Percentiles rank a stretch among this genome's conserved stretches.
Conservation (phyloP, 192 early-diverging fungal species). For the Chytriomyces sp. region DNA sequence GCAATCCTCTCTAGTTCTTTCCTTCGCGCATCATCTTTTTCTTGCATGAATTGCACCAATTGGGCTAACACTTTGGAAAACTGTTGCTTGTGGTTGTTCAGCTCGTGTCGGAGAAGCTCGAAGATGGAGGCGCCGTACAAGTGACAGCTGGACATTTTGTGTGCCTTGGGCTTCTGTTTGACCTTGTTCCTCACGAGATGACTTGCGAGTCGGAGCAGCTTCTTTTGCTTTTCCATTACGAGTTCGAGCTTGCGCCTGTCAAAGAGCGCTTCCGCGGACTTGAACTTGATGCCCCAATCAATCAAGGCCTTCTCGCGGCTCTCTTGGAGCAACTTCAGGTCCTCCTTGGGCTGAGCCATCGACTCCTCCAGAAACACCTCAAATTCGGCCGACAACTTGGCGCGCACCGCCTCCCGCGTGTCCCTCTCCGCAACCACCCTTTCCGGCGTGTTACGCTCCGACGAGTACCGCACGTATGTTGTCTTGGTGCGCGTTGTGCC, state of each 20-base stretch:
- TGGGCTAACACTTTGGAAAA: slow-evolving; percentile 1
- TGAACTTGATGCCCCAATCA: slow-evolving; percentile 28
- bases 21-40: not conserved
- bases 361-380: not conserved
- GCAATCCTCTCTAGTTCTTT: slow-evolving; percentile 9
- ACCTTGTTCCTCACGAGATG: not conserved
- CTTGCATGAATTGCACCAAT: not conserved
- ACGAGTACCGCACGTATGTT: not conserved
- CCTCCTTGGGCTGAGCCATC: not conserved
- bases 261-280: slow-evolving; percentile 1
- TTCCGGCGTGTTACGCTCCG: not conserved
- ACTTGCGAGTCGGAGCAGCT: not conserved
- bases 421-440: not conserved
- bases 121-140: not conserved
- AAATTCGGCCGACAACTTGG: slow-evolving; percentile 6
- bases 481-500: not conserved
- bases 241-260: not conserved
- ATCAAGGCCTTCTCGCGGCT: not conserved
- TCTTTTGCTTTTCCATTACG: slow-evolving; percentile 7
- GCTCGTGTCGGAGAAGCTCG: slow-evolving; percentile 8
- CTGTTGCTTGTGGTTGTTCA: not conserved
- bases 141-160: not conserved
- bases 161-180: not conserved
- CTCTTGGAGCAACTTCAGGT: not conserved
- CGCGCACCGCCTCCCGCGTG: not conserved